Base-by-base conservation (phyloP, 257 asterid species). In the Nicotiana tomentosiformis region DNA sequence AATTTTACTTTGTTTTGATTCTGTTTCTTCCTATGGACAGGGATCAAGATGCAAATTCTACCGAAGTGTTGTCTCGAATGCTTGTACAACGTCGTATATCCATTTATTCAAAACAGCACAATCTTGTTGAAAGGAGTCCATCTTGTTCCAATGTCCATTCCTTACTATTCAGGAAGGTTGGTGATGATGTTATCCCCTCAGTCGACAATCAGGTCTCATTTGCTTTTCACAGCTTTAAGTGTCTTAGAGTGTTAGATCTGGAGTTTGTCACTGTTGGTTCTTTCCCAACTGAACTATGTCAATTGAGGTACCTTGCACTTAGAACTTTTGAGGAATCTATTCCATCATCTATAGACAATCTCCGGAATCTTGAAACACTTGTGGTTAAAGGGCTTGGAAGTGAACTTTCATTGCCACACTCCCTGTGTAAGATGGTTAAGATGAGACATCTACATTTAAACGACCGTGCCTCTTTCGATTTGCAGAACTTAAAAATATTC, bases 401-500 rank as follows among this genome's bases (percentile, higher is more conserved):
- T 3, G 30, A 51, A 5, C n/a, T 70, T 37, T 9, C 14, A 18
- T 81, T 85, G n/a, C 85, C 87, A 57, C 32, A 33, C 16, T 12
- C 78, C 14, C 7, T 74, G 15, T 84, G 87, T 84, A 35, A 20
- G 32, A 80, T 84, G 70, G 33, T 62, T 49, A 74, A 68, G 16
- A 18, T 84, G 56, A 81, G 82, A 83, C 87, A 84, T 53, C 35
- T 84, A 30, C 15, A 84, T 62, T n/a, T 81, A 5, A 57, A 43
- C 5, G 8, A 33, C 16, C 33, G 14, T 17, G 10, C 37, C 55
- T n/a, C 61, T 5, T 18, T 56, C 3, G 16, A 18, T 4, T 14
- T 55, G 29, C 65, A 58, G 1, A 58, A 58, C 65, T 18, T 58
- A 58, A 10, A 18, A n/a, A 3, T 2, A 58, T 58, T 58, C 65